Evolutionary conservation across 441 rosid genomes (phyloP).

Genomic region (Bocquillonia castaneifolia): DNA sequence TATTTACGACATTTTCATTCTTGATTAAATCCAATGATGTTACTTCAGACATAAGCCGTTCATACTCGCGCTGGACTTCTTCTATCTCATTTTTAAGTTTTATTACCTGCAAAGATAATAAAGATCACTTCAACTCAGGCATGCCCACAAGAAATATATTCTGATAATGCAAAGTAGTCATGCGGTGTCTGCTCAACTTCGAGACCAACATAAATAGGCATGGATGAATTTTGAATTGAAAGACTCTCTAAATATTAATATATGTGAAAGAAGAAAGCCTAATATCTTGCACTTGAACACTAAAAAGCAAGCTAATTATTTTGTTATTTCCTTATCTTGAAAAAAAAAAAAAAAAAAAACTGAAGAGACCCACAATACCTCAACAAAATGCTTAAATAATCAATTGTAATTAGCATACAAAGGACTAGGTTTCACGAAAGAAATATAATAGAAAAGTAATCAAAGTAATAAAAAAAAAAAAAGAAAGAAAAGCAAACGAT

Average conservation of each 20-base stretch:
- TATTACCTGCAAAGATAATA: conserved; percentile 38
- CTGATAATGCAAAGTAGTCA: not conserved
- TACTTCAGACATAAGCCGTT: conserved; percentile 43
- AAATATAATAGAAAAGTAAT: not conserved
- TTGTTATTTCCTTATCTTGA: too few species aligned
- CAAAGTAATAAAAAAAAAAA: not conserved
- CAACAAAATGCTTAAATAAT: too few species aligned
- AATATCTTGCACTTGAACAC: not conserved
- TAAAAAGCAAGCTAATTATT: too few species aligned
- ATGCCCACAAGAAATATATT: not conserved
- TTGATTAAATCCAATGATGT: conserved; percentile 35
- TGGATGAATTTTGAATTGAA: not conserved
- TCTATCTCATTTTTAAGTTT: conserved; percentile 47
- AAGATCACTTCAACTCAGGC: not conserved
- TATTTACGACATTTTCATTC: conserved; percentile 37
- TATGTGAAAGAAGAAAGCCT: too few species aligned
- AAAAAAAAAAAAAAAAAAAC: too few species aligned
- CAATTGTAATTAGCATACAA: too few species aligned
- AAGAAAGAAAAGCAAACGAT: not conserved
- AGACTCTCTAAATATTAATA: too few species aligned
- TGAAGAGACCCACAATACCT: too few species aligned
- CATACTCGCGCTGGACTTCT: conserved; percentile 42
- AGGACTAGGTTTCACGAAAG: too few species aligned
- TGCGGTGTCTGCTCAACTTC: too few species aligned
- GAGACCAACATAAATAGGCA: not conserved